phyloP scores from a whole-genome alignment of 2,329 filamentous ascomycete species.

The Cryphonectria japonica region DNA sequence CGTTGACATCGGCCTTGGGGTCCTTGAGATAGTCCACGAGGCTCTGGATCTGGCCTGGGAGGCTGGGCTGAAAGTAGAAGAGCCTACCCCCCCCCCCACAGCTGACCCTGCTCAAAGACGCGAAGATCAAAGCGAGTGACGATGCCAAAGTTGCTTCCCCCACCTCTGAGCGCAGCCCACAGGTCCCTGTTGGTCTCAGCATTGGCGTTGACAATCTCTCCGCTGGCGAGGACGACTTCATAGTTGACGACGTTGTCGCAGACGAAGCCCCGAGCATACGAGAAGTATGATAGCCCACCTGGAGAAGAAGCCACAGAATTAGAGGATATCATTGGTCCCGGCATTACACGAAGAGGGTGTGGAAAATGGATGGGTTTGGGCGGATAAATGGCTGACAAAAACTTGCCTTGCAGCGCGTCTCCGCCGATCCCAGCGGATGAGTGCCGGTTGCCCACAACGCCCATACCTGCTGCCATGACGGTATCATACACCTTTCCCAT shows the following conservation, averaged over 20 bases:
- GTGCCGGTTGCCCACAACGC: constrained; percentile 29
- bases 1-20: constrained; percentile 15
- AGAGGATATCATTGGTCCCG: no score
- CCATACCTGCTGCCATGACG: constrained; percentile 26
- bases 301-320: background rate
- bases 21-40: constrained; percentile 9
- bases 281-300: constrained; percentile 30
- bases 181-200: constrained; percentile 35
- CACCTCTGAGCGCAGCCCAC: constrained; percentile 37
- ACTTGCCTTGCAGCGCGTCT: constrained; percentile 29
- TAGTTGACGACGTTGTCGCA: constrained; percentile 29
- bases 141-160: constrained; percentile 38
- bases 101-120: constrained; percentile 27
- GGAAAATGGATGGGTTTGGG: no score
- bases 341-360: no score
- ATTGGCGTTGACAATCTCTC: constrained; percentile 43
- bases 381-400: background rate
- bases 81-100: constrained; percentile 42
- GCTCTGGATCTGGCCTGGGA: constrained; percentile 6
- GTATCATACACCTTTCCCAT: constrained; percentile 20
- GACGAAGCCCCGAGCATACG: constrained; percentile 27
- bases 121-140: constrained; percentile 36
- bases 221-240: constrained; percentile 35
- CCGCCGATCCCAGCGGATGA: constrained; percentile 31
- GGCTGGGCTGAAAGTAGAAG: constrained; percentile 31